Evolutionary conservation across 352 stramenopile genomes (phyloP), one percentile per base, ranked within the genome.

Genomic region (Phytophthora citrophthora): DNA sequence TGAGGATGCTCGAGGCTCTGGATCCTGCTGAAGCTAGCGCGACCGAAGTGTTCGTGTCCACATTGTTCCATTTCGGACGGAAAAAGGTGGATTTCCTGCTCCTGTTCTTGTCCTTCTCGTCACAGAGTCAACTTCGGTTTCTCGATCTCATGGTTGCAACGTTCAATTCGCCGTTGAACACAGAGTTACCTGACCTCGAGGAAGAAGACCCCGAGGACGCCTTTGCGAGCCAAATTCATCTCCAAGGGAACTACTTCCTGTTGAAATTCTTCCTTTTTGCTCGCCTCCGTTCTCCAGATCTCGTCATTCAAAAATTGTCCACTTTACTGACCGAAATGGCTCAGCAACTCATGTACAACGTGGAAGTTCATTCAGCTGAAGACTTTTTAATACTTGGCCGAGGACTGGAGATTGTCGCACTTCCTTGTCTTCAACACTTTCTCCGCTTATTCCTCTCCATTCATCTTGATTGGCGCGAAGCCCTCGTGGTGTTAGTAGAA

Each of bases 181-280:
- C 44, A 1, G 43, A 55, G 3, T 15, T 16, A 8, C 13, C 16
- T 5, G 10, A 16, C 2, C 29, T 27, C n/a, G 38, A 54, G 46
- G 7, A 70, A 11, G 51, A 76, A 34, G 45, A 48, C 18, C 39
- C 26, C 6, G 61, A 59, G 0, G 59, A 68, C 13, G 38, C 50
- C 2, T 67, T 63, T 32, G 29, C 59, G 16, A 24, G 47, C 13
- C 31, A 45, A 15, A 13, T 8, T 13, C 55, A 43, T 16, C 29
- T 56, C 4, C 11, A 24, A 53, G 24, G 43, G n/a, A 68, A 50
- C 7, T 23, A 40, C 24, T 61, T 76, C 29, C 55, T 89, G 1
- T 73, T 89, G 18, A 72, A 77, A n/a, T 62, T 91, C 8, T 72
- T 91, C 29, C 54, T 90, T 2, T 66, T 78, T 16, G 66, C 68